phyloP scores from a whole-genome alignment of 768 basidiomycete species.

The Calocybe cyanea region DNA sequence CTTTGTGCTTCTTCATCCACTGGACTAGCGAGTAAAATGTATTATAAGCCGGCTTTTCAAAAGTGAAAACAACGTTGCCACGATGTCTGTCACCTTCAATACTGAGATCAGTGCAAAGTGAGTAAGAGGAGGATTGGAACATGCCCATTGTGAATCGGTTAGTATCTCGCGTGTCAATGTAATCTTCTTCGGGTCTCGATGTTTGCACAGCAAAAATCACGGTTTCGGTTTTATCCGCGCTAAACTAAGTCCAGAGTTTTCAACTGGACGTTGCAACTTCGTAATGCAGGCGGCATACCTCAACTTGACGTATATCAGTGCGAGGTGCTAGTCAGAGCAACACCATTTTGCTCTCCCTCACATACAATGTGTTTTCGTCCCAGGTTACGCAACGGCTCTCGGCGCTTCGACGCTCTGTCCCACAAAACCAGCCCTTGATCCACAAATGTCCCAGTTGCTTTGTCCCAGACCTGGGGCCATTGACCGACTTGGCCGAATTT shows the following conservation, averaged over 20 bases:
- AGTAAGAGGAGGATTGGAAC: not conserved
- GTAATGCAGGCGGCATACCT: conserved; percentile 4
- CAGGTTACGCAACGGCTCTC: conserved; percentile 6
- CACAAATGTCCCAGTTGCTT: conserved; percentile 10
- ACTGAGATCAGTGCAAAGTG: not conserved
- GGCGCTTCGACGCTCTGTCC: conserved; percentile 14
- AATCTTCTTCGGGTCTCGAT: not conserved
- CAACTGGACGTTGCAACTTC: not conserved
- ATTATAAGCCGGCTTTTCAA: conserved; percentile 9
- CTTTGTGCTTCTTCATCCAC: conserved; percentile 9
- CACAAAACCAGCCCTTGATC: conserved; percentile 23
- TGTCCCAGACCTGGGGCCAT: not conserved
- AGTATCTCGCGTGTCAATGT: not conserved
- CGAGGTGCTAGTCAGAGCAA: not conserved
- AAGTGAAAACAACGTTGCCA: conserved; percentile 18
- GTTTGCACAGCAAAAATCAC: conserved; percentile 1
- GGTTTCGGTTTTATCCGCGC: not conserved
- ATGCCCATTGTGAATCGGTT: conserved; percentile 7
- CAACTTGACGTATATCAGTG: not conserved
- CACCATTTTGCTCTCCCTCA: not conserved
- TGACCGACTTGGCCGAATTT: not conserved
- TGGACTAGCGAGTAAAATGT: not conserved
- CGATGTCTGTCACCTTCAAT: conserved; percentile 9
- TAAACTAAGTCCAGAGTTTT: not conserved
- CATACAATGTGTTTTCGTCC: conserved; percentile 4